These are phyloP conservation scores for Stemphylium vesicarium DNA, from an alignment of 2,329 filamentous ascomycete genomes.

Conservation along the genomic window DNA sequence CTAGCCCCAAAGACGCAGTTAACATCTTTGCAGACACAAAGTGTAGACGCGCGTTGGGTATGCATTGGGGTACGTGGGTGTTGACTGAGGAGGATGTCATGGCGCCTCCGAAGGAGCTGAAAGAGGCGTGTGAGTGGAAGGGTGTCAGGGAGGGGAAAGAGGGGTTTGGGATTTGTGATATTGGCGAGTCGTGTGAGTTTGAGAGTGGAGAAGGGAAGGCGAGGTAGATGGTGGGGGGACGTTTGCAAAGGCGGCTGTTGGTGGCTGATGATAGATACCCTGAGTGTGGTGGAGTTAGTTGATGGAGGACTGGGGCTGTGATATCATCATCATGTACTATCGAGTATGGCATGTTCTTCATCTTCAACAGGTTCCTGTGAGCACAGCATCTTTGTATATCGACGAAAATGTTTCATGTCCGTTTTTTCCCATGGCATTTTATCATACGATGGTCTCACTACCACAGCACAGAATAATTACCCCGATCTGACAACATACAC, in stretches of 20 bases:
- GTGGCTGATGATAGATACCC: neutral
- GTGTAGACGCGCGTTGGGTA: constrained; percentile 79
- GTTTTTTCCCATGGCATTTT: neutral
- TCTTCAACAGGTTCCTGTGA: no score
- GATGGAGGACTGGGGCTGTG: no score
- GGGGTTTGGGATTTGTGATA: constrained; percentile 84
- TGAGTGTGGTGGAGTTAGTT: neutral
- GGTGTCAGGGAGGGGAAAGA: constrained; percentile 80
- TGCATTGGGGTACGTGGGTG: constrained; percentile 91
- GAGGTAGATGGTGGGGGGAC: neutral
- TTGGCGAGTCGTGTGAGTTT: constrained; percentile 78
- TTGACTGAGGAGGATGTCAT: constrained; percentile 83
- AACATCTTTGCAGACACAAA: constrained; percentile 87
- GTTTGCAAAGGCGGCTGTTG: neutral
- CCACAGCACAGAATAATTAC: no score
- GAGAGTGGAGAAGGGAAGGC: constrained; percentile 12
- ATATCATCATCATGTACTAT: no score
- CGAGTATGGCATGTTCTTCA: no score
- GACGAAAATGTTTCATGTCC: neutral
- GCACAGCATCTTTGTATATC: no score
- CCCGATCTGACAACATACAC: no score
- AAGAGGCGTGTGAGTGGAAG: constrained; percentile 71
- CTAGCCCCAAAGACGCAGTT: constrained; percentile 84
- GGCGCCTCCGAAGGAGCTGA: constrained; percentile 78
- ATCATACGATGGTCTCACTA: neutral